phyloP scores from a whole-genome alignment of 1,284 basidiomycete genomes.

The Malassezia psittaci region DNA sequence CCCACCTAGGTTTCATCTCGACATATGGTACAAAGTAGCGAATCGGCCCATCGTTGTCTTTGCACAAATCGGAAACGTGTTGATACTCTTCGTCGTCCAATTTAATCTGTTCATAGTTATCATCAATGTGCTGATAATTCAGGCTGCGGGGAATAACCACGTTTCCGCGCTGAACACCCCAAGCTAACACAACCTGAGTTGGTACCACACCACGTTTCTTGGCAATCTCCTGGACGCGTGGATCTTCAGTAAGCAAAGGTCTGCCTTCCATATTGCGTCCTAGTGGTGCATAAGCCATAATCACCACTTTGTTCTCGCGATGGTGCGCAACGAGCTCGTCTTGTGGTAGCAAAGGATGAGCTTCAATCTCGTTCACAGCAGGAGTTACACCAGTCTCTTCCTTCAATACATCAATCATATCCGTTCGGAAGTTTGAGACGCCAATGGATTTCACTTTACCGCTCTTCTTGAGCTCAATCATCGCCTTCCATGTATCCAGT shows the following conservation, averaged over 20 bases:
- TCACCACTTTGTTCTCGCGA: constrained; percentile 36
- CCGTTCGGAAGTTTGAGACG: constrained; percentile 70
- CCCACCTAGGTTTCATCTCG: constrained; percentile 28
- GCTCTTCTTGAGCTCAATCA: constrained; percentile 56
- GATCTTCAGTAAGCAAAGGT: constrained; percentile 39
- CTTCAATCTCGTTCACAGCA: constrained; percentile 71
- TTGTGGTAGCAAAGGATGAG: constrained; percentile 56
- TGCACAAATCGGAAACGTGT: constrained; percentile 24
- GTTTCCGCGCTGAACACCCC: constrained; percentile 48
- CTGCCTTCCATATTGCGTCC: constrained; percentile 43
- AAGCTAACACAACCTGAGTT: constrained; percentile 48
- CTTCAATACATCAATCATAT: constrained; percentile 61
- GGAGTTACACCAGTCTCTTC: constrained; percentile 66
- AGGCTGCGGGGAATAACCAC: constrained; percentile 49
- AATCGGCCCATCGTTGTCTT: constrained; percentile 30
- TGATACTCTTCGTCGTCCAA: constrained; percentile 42
- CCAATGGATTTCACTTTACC: constrained; percentile 49
- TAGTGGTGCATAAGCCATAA: constrained; percentile 50
- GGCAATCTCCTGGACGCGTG: constrained; percentile 44
- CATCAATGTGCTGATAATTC: constrained; percentile 42
- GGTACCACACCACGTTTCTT: constrained; percentile 41
- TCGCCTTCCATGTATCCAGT: constrained; percentile 69
- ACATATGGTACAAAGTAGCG: constrained; percentile 39
- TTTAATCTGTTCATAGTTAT: constrained; percentile 46
- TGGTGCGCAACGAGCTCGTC: constrained; percentile 35